A percentile compares a stretch with the other conserved stretches of the same genome.
These are phyloP conservation scores for Calycina herbarum DNA, from an alignment of 2,329 filamentous ascomycete species.

Conservation along the genomic window DNA sequence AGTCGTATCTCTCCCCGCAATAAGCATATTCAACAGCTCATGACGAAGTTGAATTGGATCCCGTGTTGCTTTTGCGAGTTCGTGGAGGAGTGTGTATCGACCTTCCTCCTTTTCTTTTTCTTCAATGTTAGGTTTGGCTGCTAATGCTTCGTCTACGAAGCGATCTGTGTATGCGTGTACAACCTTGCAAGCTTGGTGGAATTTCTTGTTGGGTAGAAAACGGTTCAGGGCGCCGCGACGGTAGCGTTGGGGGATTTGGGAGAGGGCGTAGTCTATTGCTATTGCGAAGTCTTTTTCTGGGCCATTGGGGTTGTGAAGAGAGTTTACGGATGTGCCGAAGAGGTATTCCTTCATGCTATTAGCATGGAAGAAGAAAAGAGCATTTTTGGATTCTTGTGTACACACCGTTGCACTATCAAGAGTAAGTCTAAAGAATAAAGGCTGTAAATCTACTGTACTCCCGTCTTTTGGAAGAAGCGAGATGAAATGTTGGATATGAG, in stretches of 20 bases:
- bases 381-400: not conserved
- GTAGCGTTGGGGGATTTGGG: not conserved
- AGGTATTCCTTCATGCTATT: constrained; percentile 44
- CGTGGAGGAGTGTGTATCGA: constrained; percentile 6
- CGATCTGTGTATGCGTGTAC: not conserved
- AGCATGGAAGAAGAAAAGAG: not conserved
- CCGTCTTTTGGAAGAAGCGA: constrained; percentile 56
- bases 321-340: constrained; percentile 53
- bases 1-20: constrained; percentile 8
- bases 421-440: constrained; percentile 58
- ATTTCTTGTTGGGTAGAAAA: constrained; percentile 3
- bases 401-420: constrained; percentile 29
- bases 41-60: not conserved
- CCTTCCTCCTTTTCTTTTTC: not conserved
- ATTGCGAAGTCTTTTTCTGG: constrained; percentile 38
- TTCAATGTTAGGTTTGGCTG: not conserved
- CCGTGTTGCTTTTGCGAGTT: constrained; percentile 5
- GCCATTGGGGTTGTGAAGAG: constrained; percentile 20
- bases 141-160: not conserved
- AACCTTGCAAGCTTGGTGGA: not conserved
- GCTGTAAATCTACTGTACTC: constrained; percentile 57
- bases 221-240: not conserved
- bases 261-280: constrained; percentile 2
- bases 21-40: constrained; percentile 5
- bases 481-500: constrained; percentile 61